Evolutionary conservation across 2,329 filamentous ascomycete genomes (phyloP).

Genomic region (Blastomyces gilchristii): DNA sequence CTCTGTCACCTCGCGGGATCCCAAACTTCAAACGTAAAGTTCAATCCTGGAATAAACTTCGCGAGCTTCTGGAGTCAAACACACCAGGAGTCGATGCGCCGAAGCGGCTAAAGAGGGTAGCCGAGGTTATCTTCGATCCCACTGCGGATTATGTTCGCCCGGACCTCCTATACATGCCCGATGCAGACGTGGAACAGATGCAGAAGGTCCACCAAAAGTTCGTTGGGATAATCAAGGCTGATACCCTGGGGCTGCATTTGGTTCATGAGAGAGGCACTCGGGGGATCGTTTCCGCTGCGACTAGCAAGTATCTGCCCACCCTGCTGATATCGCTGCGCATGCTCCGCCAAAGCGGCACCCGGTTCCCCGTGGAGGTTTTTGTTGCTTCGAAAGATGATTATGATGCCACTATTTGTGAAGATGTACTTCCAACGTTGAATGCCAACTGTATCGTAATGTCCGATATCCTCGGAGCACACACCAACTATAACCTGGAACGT

Average conservation of each 20-base stretch:
- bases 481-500: constrained; percentile 19
- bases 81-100: constrained; percentile 4
- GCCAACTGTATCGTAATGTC: constrained; percentile 38
- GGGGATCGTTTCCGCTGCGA: constrained; percentile 33
- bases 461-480: constrained; percentile 29
- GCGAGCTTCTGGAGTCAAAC: constrained; percentile 1
- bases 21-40: constrained; percentile 3
- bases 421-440: constrained; percentile 35
- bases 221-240: constrained; percentile 21
- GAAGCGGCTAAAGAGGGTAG: constrained; percentile 1
- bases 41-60: constrained; percentile 6
- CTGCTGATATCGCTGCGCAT: constrained; percentile 38
- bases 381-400: constrained; percentile 34
- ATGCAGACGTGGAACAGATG: constrained; percentile 23
- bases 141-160: constrained; percentile 19
- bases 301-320: constrained; percentile 35
- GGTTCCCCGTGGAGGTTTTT: constrained; percentile 39
- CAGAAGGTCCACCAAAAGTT: constrained; percentile 26
- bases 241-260: constrained; percentile 19
- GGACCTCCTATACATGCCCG: constrained; percentile 22
- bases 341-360: constrained; percentile 35
- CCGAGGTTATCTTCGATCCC: constrained; percentile 17
- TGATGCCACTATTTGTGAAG: constrained; percentile 34
- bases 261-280: constrained; percentile 20
- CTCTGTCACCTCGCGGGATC: background rate